These are phyloP conservation scores for Aphanomyces invadans DNA, from an alignment of 352 stramenopile species.

Conservation along the genomic window DNA sequence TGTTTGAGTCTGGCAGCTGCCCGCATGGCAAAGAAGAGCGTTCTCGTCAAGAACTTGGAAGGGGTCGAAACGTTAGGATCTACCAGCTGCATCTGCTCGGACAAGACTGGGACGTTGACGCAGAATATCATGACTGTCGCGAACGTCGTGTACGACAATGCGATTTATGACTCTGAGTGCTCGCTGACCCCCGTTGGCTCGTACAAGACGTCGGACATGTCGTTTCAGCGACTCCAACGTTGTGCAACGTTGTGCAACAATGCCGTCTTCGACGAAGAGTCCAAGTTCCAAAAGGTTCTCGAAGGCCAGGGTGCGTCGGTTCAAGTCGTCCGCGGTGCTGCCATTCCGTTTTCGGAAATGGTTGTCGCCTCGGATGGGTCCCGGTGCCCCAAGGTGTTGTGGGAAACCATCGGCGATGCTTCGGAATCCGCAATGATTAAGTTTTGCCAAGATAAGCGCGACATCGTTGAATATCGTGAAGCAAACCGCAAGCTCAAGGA, in stretches of 20 bases:
- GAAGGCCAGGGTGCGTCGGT: constrained; percentile 22
- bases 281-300: constrained; percentile 45
- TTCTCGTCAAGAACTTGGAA: constrained; percentile 93
- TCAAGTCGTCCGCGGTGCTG: constrained; percentile 26
- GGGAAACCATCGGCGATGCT: constrained; percentile 63
- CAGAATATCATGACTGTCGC: constrained; percentile 93
- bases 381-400: constrained; percentile 28
- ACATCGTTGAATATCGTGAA: constrained; percentile 60
- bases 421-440: constrained; percentile 83
- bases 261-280: constrained; percentile 77
- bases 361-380: constrained; percentile 35
- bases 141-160: constrained; percentile 63
- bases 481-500: constrained; percentile 74
- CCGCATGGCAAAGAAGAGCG: constrained; percentile 83
- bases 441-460: constrained; percentile 64
- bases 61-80: constrained; percentile 89
- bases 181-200: constrained; percentile 60
- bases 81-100: constrained; percentile 90
- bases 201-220: constrained; percentile 43
- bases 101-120: constrained; percentile 93
- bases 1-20: constrained; percentile 87
- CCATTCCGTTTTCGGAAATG: constrained; percentile 47
- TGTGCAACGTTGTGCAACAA: constrained; percentile 89
- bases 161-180: constrained; percentile 64
- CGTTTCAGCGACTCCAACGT: constrained; percentile 60